phyloP scores from a whole-genome alignment of 768 basidiomycete species.

The Daedaleopsis nitida region DNA sequence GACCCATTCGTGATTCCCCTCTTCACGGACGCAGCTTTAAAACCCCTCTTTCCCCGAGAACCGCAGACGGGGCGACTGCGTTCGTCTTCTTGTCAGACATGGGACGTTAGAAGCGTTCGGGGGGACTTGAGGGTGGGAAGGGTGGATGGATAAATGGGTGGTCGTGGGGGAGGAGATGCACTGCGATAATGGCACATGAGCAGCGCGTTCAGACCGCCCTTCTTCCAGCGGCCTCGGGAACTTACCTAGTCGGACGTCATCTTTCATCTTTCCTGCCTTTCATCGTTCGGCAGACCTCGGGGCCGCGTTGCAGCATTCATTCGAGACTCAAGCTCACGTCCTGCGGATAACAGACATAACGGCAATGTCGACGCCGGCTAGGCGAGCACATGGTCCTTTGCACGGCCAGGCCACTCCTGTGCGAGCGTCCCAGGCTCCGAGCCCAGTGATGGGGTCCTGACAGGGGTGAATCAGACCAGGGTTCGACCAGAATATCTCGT shows the following conservation, averaged over 20 bases:
- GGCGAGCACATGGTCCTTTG: neutral
- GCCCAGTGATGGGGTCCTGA: neutral
- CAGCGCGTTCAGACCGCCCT: constrained; percentile 3
- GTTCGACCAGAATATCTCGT: neutral
- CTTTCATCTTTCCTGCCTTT: constrained; percentile 1
- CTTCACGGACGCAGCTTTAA: neutral
- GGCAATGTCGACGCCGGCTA: neutral
- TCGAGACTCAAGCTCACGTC: neutral
- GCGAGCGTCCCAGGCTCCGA: neutral
- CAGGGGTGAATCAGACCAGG: neutral
- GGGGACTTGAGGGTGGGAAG: constrained; percentile 14
- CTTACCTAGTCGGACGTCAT: neutral
- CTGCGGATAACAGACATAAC: neutral
- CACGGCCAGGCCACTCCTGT: neutral
- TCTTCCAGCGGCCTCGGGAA: constrained; percentile 1
- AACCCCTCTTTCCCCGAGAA: neutral
- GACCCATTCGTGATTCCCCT: neutral
- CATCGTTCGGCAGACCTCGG: neutral
- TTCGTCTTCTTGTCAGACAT: neutral
- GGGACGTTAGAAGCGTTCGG: constrained; percentile 12
- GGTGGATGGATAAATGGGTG: neutral
- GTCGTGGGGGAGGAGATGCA: constrained; percentile 4
- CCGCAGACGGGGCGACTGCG: neutral
- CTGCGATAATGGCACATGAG: constrained; percentile 15
- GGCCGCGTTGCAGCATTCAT: neutral